phyloP scores from a whole-genome alignment of 2,329 filamentous ascomycete species.

The Trichoderma sp. region DNA sequence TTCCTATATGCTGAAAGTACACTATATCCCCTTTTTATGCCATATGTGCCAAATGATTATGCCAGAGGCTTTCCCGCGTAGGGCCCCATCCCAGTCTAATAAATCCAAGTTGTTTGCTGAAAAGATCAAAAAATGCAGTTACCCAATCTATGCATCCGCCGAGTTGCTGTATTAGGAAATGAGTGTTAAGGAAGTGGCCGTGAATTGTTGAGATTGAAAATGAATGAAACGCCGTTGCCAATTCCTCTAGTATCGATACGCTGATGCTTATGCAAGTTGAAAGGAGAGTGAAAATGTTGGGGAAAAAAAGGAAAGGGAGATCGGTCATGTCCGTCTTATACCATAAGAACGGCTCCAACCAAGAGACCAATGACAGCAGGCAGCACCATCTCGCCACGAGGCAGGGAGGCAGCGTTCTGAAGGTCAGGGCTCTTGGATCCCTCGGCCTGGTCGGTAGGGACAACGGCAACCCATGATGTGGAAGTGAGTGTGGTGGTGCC shows the following conservation, averaged over 20 bases:
- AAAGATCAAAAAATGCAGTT: conserved; percentile 5
- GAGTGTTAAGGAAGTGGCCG: conserved; percentile 18
- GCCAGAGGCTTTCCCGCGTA: neutral
- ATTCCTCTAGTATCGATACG: conserved; percentile 8
- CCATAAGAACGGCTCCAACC: conserved; percentile 33
- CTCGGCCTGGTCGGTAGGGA: conserved; percentile 38
- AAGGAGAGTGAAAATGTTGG: neutral
- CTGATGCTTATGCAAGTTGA: neutral
- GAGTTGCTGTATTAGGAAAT: neutral
- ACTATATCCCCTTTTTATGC: conserved; percentile 13
- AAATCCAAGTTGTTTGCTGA: conserved; percentile 7
- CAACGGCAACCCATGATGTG: conserved; percentile 51
- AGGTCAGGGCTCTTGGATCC: conserved; percentile 36
- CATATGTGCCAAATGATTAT: conserved; percentile 3
- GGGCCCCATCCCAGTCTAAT: conserved; percentile 19
- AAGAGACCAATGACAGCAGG: conserved; percentile 33
- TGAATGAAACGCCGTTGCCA: conserved; percentile 19
- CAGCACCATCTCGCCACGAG: conserved; percentile 29
- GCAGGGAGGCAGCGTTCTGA: conserved; percentile 39
- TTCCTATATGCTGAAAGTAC: conserved; percentile 17
- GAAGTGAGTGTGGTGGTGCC: conserved; percentile 48
- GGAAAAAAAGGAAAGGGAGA: neutral
- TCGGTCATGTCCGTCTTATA: conserved; percentile 24
- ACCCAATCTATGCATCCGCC: conserved; percentile 19
- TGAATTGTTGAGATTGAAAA: conserved; percentile 6